phyloP scores from a whole-genome alignment of 495 filamentous ascomycete genomes.

The Physcia stellaris region DNA sequence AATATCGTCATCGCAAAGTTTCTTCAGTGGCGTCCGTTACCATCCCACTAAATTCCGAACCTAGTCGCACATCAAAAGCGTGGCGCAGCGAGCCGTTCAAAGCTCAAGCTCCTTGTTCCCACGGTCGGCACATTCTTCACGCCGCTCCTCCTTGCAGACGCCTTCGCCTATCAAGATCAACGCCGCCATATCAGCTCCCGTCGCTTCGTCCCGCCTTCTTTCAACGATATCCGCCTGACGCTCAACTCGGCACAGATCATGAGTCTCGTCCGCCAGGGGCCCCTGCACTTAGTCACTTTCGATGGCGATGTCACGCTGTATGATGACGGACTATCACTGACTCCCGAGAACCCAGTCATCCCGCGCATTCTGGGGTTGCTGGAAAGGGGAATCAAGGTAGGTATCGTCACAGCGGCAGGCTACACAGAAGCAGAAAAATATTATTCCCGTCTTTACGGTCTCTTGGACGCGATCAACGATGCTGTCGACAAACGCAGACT shows the following conservation, averaged over 20 bases:
- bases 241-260: constrained; percentile 92
- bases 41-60: too few relatives aligned
- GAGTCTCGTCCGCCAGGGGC: constrained; percentile 56
- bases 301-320: constrained; percentile 97
- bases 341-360: constrained; percentile 61
- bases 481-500: constrained; percentile 30
- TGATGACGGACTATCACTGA: constrained; percentile 76
- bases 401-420: constrained; percentile 92
- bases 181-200: constrained; percentile 78
- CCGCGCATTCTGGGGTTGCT: constrained; percentile 59
- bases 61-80: constrained; percentile 59
- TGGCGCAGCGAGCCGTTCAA: constrained; percentile 56
- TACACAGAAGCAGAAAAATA: constrained; percentile 81
- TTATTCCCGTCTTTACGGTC: constrained; percentile 68
- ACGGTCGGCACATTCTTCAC: constrained; percentile 88
- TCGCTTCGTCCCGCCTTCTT: constrained; percentile 89
- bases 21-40: not conserved
- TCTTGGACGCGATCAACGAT: constrained; percentile 69
- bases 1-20: not conserved
- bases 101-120: constrained; percentile 84
- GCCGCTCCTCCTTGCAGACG: constrained; percentile 64
- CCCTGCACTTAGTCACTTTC: constrained; percentile 76
- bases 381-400: constrained; percentile 51
- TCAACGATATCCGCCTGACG: constrained; percentile 89
- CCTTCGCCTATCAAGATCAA: constrained; percentile 80